Base-by-base conservation (phyloP, 352 stramenopile genomes). In the Phytophthora quininea region DNA sequence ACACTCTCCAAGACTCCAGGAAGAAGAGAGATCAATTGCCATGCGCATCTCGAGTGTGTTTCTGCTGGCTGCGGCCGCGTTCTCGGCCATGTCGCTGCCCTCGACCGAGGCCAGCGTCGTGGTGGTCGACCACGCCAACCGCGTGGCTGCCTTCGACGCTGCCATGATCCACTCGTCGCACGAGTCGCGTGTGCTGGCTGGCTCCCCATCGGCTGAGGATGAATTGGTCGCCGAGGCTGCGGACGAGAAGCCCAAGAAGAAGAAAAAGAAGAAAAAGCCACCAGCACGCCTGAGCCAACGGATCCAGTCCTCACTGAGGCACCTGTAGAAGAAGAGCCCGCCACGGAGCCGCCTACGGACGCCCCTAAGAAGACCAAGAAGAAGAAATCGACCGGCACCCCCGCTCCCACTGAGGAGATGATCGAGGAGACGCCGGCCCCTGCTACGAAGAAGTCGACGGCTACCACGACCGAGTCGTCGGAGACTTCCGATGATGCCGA, bases 31-130 rank as follows among this genome's bases (percentile, higher is more conserved):
- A 51, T 31, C 42, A n/a, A 59, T 29, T 46, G 79, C 14, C n/a
- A 93, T 93, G 85, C 79, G 76, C 59, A 84, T 85, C 58, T 78
- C 77, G 27, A 62, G 62, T 64, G 65, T 89, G 53, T 73, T 90
- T 48, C 48, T 91, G 61, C 48, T 89, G 24, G 82, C 85, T 43
- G 71, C 76, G 3, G 76, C 81, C 4, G 79, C 82, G 9, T 54
- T 83, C 46, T 77, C 77, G 15, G 72, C 79, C 30, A 64, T 84
- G 10, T 76, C 82, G 9, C 48, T 77, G 6, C 52, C 76, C 2
- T 47, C 60, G 3, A 42, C 58, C 0, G 62, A 64, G 29, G 67
- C 70, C 12, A 68, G 58, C 48, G 68, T 51, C 10, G 3, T 77
- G 6, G 67, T 58, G 1, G 15, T 69, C 24, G 62, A 24, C 31